Conservation (phyloP, 345 rosid genomes). For the Eucalyptus fibrosa region DNA sequence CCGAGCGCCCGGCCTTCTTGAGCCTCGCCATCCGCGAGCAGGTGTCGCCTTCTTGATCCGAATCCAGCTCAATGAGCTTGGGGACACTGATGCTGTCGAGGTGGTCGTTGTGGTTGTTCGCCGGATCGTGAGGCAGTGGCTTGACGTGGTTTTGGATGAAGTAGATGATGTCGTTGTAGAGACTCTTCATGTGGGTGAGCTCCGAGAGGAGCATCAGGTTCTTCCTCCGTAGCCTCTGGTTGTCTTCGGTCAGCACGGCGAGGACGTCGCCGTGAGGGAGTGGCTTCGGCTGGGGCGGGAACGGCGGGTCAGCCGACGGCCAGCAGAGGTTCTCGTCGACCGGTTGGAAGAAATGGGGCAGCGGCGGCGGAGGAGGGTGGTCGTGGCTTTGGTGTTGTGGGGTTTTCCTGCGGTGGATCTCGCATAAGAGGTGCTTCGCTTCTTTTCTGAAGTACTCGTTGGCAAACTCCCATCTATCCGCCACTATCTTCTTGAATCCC, state of each 20-base stretch:
- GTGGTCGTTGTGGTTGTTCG: neutral
- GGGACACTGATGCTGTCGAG: neutral
- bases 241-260: constrained; percentile 32
- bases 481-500: constrained; percentile 53
- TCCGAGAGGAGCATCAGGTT: constrained; percentile 45
- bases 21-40: neutral
- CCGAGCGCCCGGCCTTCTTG: neutral
- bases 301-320: neutral
- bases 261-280: constrained; percentile 4
- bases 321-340: neutral
- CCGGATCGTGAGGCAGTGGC: neutral
- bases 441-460: constrained; percentile 49
- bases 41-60: neutral
- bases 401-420: constrained; percentile 47
- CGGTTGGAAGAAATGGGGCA: neutral
- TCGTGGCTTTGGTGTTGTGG: constrained; percentile 12
- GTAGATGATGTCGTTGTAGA: constrained; percentile 49
- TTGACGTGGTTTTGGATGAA: constrained; percentile 54
- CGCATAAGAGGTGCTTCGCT: constrained; percentile 34
- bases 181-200: constrained; percentile 44
- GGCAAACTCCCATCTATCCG: constrained; percentile 67
- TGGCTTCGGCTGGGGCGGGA: neutral
- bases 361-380: neutral
- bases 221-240: constrained; percentile 28
- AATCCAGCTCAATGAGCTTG: constrained; percentile 11